Evolutionary conservation across 371 early-diverging fungal genomes (phyloP), one percentile per base, ranked within the genome.

Genomic region (Apophysomyces trapeziformis): DNA sequence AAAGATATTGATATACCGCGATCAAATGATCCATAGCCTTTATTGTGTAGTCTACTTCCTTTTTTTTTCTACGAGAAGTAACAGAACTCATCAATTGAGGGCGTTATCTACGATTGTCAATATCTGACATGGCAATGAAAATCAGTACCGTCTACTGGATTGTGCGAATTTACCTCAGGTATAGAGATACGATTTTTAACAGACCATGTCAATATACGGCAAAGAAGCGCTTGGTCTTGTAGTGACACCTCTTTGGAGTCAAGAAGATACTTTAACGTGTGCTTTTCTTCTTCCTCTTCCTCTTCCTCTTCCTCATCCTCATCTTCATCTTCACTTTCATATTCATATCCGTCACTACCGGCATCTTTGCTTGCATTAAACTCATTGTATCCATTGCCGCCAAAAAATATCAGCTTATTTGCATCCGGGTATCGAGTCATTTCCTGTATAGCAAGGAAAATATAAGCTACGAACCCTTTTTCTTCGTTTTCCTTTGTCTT

Each of bases 401-500:
- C 63, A 59, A 84, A 80, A 57, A 84, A 84, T 4, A 67, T 58
- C 32, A 84, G 58, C 21, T 84, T 84, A 58, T 77, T 70, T 5
- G 68, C 58, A 57, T 84, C 84, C 13, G 81, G 81, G 43, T 74
- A 80, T 5, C 56, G 32, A 2, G 39, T 26, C 68, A 84, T 71
- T 68, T 79, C 83, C 83, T 82, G 62, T 12, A 26, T 26, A 2
- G 32, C 32, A 26, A 26, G 32, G 32, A 26, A 26, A 26, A 26
- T 2, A 26, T 26, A 26, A 26, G 32, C 32, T 26, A 26, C 2
- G 32, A 3, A 26, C 32, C 32, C 41, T 41, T n/a, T 50, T 21
- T 50, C 21, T 21, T 21, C n/a, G 9, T 50, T 21, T 50, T n/a
- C 21, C 21, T 26, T 26, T 11, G 16, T 58, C 7, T 63, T 70